Evolutionary conservation across 495 filamentous ascomycete species (phyloP).

Genomic region (Penicillium ochrochloron): DNA sequence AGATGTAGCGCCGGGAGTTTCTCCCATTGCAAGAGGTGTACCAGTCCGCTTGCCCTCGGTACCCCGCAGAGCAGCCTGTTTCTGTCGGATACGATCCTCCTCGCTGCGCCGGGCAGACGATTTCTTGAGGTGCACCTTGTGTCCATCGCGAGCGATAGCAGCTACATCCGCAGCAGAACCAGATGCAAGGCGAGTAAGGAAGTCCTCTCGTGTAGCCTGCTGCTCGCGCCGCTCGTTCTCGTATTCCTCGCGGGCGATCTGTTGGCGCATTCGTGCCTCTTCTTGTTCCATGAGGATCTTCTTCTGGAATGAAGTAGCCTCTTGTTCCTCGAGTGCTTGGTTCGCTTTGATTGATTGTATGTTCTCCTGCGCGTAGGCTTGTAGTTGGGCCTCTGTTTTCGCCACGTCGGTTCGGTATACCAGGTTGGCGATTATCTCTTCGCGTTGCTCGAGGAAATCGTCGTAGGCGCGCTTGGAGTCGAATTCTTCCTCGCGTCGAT

Average conservation of each 20-base stretch:
- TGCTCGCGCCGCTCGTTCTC: conserved; percentile 68
- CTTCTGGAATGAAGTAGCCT: conserved; percentile 58
- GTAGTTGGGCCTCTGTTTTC: conserved; percentile 70
- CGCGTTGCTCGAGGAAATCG: conserved; percentile 92
- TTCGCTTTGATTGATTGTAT: conserved; percentile 61
- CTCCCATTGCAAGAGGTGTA: conserved; percentile 29
- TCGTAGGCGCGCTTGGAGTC: conserved; percentile 80
- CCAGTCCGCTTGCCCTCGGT: conserved; percentile 40
- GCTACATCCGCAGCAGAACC: conserved; percentile 54
- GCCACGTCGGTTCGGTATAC: conserved; percentile 71
- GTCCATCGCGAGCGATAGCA: conserved; percentile 55
- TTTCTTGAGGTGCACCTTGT: conserved; percentile 74
- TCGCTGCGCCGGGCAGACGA: conserved; percentile 56
- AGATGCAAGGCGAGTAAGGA: conserved; percentile 55
- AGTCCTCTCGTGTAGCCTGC: conserved; percentile 62
- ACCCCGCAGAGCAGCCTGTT: conserved; percentile 46
- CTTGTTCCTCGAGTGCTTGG: conserved; percentile 55
- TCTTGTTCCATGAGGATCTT: conserved; percentile 75
- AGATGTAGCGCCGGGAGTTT: conserved; percentile 27
- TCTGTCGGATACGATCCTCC: conserved; percentile 53
- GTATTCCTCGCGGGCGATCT: conserved; percentile 60
- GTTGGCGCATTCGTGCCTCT: conserved; percentile 56
- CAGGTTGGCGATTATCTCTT: conserved; percentile 87
- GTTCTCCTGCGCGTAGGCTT: conserved; percentile 70
- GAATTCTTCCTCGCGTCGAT: conserved; percentile 89